Percentiles rank a stretch among this genome's conserved stretches.
Conservation (phyloP, 768 basidiomycete genomes). For the Mycena epipterygia region DNA sequence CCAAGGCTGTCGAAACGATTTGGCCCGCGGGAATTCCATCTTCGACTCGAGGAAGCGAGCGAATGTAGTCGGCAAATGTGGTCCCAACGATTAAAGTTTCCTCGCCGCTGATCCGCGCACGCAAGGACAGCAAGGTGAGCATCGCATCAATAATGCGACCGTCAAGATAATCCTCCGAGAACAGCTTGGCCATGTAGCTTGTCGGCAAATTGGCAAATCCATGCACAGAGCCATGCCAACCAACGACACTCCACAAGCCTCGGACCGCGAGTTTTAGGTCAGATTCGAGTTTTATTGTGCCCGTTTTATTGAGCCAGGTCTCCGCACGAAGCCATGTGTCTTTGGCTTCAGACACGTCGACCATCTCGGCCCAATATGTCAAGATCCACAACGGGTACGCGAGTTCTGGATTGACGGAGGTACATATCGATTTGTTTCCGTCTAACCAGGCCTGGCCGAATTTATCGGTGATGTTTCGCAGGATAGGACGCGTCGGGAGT, state of each 20-base stretch:
- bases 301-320: background rate
- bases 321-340: background rate
- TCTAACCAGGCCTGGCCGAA: too few species aligned
- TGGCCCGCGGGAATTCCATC: background rate
- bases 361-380: conserved; percentile 6
- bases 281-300: background rate
- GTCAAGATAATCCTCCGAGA: conserved; percentile 4
- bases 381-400: too few species aligned
- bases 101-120: background rate
- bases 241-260: background rate
- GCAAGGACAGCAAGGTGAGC: background rate
- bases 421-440: too few species aligned
- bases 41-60: background rate
- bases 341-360: conserved; percentile 6
- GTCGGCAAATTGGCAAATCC: background rate
- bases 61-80: background rate
- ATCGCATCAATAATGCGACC: conserved; percentile 5
- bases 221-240: background rate
- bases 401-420: too few species aligned
- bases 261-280: background rate
- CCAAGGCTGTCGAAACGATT: background rate
- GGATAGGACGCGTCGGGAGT: too few species aligned
- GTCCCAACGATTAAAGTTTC: background rate
- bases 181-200: background rate
- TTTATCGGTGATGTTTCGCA: too few species aligned